Evolutionary conservation across 257 asterid genomes (phyloP).

Genomic region (Plantago elongata): DNA sequence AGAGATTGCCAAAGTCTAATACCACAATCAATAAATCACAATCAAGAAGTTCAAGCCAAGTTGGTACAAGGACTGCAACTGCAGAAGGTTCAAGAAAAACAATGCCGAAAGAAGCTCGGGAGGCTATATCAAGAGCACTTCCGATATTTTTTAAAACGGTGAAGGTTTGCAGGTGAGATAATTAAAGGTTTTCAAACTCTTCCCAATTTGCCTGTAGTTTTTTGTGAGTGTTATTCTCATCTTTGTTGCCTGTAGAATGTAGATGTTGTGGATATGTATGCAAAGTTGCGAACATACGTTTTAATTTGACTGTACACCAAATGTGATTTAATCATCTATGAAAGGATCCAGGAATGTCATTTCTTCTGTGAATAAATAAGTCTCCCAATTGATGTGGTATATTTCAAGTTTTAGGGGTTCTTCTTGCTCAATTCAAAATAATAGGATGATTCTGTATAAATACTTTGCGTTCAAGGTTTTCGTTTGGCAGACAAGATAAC

Average conservation of each 20-base stretch:
- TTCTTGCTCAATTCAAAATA: too few species aligned
- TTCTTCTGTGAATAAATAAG: too few species aligned
- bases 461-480: too few species aligned
- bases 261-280: not conserved
- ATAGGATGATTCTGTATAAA: too few species aligned
- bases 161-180: constrained; percentile 79
- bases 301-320: too few species aligned
- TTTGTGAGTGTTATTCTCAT: not conserved
- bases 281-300: not conserved
- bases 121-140: constrained; percentile 56
- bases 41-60: constrained; percentile 29
- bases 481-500: too few species aligned
- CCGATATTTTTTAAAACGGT: constrained; percentile 46
- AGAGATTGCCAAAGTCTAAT: constrained; percentile 29
- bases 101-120: constrained; percentile 62
- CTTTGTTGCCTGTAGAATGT: not conserved
- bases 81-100: constrained; percentile 31
- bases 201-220: constrained; percentile 3
- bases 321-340: too few species aligned
- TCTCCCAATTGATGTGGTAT: too few species aligned
- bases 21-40: constrained; percentile 24
- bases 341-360: too few species aligned
- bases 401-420: too few species aligned
- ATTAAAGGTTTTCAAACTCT: constrained; percentile 8
- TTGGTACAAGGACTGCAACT: constrained; percentile 29